Conservation (phyloP, 2,329 filamentous ascomycete species). For the Clathrospora elynae region DNA sequence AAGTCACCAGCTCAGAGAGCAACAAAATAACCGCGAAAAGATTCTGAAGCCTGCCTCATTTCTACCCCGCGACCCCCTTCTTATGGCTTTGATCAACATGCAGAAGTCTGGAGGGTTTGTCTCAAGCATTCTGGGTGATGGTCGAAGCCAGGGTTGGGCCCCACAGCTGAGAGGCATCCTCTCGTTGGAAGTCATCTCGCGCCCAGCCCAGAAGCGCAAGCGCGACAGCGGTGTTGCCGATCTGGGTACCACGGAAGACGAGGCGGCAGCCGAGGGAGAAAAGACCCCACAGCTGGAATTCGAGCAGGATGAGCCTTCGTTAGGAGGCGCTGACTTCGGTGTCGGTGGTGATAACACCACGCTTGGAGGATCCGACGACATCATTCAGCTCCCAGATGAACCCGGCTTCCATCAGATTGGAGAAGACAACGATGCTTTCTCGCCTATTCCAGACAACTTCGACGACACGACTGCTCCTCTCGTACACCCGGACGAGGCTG, state of each 20-base stretch:
- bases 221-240: conserved; percentile 85
- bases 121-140: conserved; percentile 81
- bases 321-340: conserved; percentile 50
- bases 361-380: conserved; percentile 33
- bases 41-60: conserved; percentile 84
- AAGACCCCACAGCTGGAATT: conserved; percentile 72
- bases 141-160: conserved; percentile 79
- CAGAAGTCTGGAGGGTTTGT: conserved; percentile 91
- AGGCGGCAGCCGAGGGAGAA: conserved; percentile 55
- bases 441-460: conserved; percentile 61
- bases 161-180: conserved; percentile 91
- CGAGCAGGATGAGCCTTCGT: conserved; percentile 56
- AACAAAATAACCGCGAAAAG: conserved; percentile 82
- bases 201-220: conserved; percentile 87
- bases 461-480: conserved; percentile 78
- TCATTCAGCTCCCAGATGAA: conserved; percentile 39
- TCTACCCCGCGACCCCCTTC: conserved; percentile 82
- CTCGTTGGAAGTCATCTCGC: conserved; percentile 80
- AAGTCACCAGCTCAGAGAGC: conserved; percentile 78
- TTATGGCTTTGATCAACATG: conserved; percentile 87
- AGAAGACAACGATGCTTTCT: conserved; percentile 47
- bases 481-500: conserved; percentile 80
- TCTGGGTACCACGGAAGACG: conserved; percentile 70
- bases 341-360: conserved; percentile 48
- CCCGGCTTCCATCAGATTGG: conserved; percentile 32